A percentile compares a stretch with the other conserved stretches of the same genome.
phyloP scores from a whole-genome alignment of 805 yeast genomes.

The Cyberlindnera americana region DNA sequence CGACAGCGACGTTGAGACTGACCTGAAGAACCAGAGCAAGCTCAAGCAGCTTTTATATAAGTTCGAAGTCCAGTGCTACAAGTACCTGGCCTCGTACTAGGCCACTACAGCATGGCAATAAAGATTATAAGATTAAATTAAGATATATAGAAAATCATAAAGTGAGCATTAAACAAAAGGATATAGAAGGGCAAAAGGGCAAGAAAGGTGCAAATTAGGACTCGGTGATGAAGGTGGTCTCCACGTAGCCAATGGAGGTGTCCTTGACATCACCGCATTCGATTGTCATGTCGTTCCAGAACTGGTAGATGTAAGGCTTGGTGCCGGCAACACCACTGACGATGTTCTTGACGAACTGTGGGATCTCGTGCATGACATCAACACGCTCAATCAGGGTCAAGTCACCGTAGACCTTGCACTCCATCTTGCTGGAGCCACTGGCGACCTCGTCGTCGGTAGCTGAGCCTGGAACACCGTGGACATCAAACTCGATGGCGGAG shows the following conservation, averaged over 20 bases:
- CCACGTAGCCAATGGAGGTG: constrained; percentile 66
- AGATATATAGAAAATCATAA: neutral
- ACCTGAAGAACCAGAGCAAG: constrained; percentile 31
- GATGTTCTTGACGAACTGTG: constrained; percentile 87
- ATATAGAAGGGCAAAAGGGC: neutral
- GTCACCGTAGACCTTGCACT: constrained; percentile 55
- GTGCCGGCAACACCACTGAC: constrained; percentile 95
- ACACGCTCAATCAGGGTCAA: constrained; percentile 80
- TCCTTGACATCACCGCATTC: constrained; percentile 43
- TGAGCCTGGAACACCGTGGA: constrained; percentile 45
- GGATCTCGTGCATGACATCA: constrained; percentile 97
- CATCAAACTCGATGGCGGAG: constrained; percentile 54
- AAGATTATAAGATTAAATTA: no score
- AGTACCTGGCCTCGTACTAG: constrained; percentile 21
- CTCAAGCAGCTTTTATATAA: constrained; percentile 30
- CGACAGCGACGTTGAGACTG: constrained; percentile 33
- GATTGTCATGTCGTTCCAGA: constrained; percentile 59
- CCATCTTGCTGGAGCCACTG: constrained; percentile 34
- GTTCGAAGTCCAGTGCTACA: constrained; percentile 31
- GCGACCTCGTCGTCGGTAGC: constrained; percentile 41
- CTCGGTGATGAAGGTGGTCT: constrained; percentile 71
- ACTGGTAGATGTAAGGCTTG: constrained; percentile 95
- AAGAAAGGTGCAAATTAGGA: constrained; percentile 10
- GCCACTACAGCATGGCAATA: no score
- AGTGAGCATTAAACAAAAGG: constrained; percentile 2